These are phyloP conservation scores for Schwanniomyces vanrijiae DNA, from an alignment of 805 yeast genomes.

Conservation along the genomic window DNA sequence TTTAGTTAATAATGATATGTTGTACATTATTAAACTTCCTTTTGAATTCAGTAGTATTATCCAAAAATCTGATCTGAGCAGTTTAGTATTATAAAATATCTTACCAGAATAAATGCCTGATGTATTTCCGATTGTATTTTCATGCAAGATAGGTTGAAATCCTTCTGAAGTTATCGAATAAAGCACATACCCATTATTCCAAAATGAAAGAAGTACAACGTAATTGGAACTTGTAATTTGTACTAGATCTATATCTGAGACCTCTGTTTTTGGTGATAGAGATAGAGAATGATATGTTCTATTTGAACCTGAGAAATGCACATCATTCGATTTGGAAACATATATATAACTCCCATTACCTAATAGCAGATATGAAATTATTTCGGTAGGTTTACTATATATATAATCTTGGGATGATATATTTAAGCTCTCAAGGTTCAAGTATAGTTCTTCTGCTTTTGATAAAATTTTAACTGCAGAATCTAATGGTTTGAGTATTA, in stretches of 20 bases:
- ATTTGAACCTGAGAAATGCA: not conserved
- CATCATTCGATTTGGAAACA: not conserved
- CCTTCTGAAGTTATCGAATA: slow-evolving; percentile 6
- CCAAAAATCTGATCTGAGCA: slow-evolving; percentile 8
- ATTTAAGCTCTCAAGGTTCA: not conserved
- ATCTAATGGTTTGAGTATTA: not conserved
- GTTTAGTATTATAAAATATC: slow-evolving; percentile 5
- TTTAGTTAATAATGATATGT: slow-evolving; percentile 6
- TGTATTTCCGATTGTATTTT: not conserved
- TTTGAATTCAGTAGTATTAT: slow-evolving; percentile 13
- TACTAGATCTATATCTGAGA: slow-evolving; percentile 11
- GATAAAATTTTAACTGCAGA: not conserved
- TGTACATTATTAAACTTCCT: slow-evolving; percentile 12
- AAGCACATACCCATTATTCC: slow-evolving; percentile 15
- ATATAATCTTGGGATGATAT: not conserved
- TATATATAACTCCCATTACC: not conserved
- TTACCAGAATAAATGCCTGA: slow-evolving; percentile 12
- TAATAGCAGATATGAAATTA: not conserved
- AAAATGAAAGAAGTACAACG: slow-evolving; percentile 11
- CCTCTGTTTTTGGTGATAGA: slow-evolving; percentile 7
- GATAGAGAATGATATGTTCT: slow-evolving; percentile 12
- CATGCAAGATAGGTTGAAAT: slow-evolving; percentile 1
- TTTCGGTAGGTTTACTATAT: not conserved
- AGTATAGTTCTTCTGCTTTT: not conserved
- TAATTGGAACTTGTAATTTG: slow-evolving; percentile 3